Evolutionary conservation across 208 protist species (phyloP).

Genomic region (Trypanosoma brucei): DNA sequence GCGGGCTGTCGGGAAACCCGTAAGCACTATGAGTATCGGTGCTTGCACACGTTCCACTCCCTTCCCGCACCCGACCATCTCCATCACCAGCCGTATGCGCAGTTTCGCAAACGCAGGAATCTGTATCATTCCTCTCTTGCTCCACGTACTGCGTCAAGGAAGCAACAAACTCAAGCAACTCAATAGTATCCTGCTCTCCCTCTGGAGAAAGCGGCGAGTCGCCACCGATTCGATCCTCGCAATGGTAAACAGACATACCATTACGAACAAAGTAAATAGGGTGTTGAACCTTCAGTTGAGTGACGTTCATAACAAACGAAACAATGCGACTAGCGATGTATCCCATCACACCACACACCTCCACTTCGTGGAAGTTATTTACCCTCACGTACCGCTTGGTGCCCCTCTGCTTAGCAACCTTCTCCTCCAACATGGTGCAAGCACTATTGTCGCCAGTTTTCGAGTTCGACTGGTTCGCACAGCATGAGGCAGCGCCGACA

Average conservation of each 20-base stretch:
- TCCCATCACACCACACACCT: slow-evolving; percentile 67
- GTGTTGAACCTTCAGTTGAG: slow-evolving; percentile 77
- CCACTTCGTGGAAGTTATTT: slow-evolving; percentile 45
- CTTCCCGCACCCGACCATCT: neutral
- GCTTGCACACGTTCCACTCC: neutral
- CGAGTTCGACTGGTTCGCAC: neutral
- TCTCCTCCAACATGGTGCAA: neutral
- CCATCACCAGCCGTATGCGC: neutral
- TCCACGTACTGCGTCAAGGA: slow-evolving; percentile 59
- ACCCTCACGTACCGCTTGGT: slow-evolving; percentile 50
- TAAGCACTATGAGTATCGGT: neutral
- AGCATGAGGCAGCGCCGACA: slow-evolving; percentile 14
- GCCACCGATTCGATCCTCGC: slow-evolving; percentile 85
- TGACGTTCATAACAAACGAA: slow-evolving; percentile 83
- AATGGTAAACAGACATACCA: slow-evolving; percentile 81
- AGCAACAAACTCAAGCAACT: slow-evolving; percentile 69
- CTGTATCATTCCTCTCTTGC: neutral
- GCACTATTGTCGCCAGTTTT: too few relatives aligned
- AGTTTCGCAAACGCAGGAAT: too few relatives aligned
- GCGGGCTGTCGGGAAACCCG: neutral
- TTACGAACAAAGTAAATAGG: slow-evolving; percentile 89
- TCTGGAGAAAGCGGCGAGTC: slow-evolving; percentile 71
- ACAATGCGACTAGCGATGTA: slow-evolving; percentile 75
- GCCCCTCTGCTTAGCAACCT: neutral
- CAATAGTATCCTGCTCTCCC: slow-evolving; percentile 58